Evolutionary conservation across 2,329 filamentous ascomycete species (phyloP).

Genomic region (Zalaria obscura): DNA sequence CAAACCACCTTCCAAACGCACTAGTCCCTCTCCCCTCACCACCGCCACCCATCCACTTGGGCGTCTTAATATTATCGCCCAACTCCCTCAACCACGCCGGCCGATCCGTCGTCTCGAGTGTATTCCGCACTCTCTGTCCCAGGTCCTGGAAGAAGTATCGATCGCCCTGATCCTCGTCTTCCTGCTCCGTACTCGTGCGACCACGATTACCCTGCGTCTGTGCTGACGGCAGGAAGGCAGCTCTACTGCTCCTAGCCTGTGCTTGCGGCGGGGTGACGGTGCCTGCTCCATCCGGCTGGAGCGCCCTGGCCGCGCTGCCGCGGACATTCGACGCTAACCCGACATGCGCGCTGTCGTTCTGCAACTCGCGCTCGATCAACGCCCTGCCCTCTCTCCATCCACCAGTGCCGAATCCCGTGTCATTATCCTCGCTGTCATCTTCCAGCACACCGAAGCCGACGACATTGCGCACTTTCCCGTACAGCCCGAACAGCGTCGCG

Average conservation of each 20-base stretch:
- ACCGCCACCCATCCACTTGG: constrained; percentile 61
- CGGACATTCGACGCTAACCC: constrained; percentile 13
- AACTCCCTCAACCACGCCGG: constrained; percentile 73
- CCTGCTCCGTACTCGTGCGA: constrained; percentile 7
- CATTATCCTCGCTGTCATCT: constrained; percentile 55
- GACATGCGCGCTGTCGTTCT: constrained; percentile 25
- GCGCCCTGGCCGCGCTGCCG: constrained; percentile 2
- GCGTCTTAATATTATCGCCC: constrained; percentile 55
- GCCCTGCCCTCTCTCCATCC: constrained; percentile 86
- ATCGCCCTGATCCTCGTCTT: constrained; percentile 51
- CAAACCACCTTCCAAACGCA: constrained; percentile 18
- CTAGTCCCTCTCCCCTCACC: constrained; percentile 7
- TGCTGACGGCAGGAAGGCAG: background rate
- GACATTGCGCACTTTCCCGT: constrained; percentile 62
- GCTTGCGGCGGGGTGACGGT: constrained; percentile 2
- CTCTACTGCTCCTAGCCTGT: constrained; percentile 1
- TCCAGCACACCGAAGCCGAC: constrained; percentile 70
- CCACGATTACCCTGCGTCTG: constrained; percentile 9
- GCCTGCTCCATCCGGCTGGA: background rate
- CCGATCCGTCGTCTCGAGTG: constrained; percentile 67
- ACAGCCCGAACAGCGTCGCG: constrained; percentile 79
- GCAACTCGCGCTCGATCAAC: constrained; percentile 69
- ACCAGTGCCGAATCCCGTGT: constrained; percentile 56
- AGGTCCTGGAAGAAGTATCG: constrained; percentile 68
- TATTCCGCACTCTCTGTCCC: constrained; percentile 78